phyloP scores from a whole-genome alignment of 768 basidiomycete genomes.

The Suillus lakei region DNA sequence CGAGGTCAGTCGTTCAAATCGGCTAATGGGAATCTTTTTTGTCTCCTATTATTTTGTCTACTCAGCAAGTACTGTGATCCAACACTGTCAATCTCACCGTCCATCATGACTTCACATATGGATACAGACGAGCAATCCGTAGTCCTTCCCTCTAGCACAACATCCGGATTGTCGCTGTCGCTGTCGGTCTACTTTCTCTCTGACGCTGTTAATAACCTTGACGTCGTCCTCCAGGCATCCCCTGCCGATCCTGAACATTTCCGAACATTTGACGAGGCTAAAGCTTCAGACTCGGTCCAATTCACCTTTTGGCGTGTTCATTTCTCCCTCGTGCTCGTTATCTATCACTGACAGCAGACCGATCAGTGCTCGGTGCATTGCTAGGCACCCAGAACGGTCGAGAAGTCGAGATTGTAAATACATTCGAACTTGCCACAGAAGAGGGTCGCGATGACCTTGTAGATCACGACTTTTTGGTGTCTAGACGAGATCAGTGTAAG shows the following conservation, averaged over 20 bases:
- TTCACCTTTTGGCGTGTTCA: conserved; percentile 65
- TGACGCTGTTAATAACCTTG: conserved; percentile 12
- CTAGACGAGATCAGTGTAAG: conserved; percentile 88
- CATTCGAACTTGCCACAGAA: conserved; percentile 83
- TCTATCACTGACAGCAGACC: not conserved
- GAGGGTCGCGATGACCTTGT: conserved; percentile 61
- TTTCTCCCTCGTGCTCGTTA: conserved; percentile 2
- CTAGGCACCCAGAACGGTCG: conserved; percentile 94
- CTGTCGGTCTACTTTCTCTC: conserved; percentile 52
- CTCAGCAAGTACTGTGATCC: not conserved
- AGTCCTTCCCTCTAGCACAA: conserved; percentile 70
- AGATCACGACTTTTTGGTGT: conserved; percentile 82
- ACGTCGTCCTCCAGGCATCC: conserved; percentile 71
- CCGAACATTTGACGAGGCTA: conserved; percentile 89
- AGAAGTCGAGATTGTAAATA: conserved; percentile 96
- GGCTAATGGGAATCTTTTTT: conserved; percentile 43
- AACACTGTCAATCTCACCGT: conserved; percentile 1
- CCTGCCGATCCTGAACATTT: conserved; percentile 94
- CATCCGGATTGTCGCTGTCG: conserved; percentile 75
- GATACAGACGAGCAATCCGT: conserved; percentile 80
- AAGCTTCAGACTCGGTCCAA: conserved; percentile 70
- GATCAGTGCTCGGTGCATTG: conserved; percentile 86
- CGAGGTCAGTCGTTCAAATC: conserved; percentile 48
- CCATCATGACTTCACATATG: conserved; percentile 59
- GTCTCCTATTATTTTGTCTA: not conserved